These are phyloP conservation scores for Candida nonsorbophila DNA, from an alignment of 805 yeast species.

Conservation along the genomic window DNA sequence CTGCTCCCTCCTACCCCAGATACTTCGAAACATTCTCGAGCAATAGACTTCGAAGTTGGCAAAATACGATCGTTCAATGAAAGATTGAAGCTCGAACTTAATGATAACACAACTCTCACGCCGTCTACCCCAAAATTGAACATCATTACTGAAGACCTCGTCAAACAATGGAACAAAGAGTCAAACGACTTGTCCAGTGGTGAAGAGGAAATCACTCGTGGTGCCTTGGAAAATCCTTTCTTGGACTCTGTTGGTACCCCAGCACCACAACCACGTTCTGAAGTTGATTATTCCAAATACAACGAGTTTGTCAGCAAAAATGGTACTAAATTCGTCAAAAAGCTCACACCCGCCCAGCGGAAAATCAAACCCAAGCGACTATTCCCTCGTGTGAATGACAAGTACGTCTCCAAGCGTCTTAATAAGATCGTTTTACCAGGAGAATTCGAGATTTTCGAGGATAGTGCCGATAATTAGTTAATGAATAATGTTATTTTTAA, in stretches of 20 bases:
- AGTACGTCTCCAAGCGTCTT: conserved; percentile 1
- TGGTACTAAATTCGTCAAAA: conserved; percentile 27
- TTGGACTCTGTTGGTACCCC: conserved; percentile 5
- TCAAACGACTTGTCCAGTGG: conserved; percentile 8
- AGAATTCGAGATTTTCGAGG: conserved; percentile 8
- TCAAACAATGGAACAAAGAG: conserved; percentile 18
- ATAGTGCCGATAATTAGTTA: neutral
- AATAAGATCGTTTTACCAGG: conserved; percentile 1
- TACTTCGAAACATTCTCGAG: conserved; percentile 3
- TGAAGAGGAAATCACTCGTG: conserved; percentile 11
- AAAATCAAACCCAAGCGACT: conserved; percentile 35
- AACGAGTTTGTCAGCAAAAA: conserved; percentile 34
- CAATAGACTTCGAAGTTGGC: conserved; percentile 1
- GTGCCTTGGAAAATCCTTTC: conserved; percentile 22
- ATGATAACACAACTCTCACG: conserved; percentile 6
- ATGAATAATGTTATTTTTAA: conserved; percentile 3
- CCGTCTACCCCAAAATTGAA: conserved; percentile 35
- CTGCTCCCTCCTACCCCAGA: conserved; percentile 7
- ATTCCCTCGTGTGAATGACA: conserved; percentile 3
- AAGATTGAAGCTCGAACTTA: conserved; percentile 6
- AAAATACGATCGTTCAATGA: conserved; percentile 4
- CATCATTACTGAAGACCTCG: conserved; percentile 24
- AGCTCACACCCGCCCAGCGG: conserved; percentile 23
- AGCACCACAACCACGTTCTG: conserved; percentile 1
- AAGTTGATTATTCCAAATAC: conserved; percentile 27